phyloP scores from a whole-genome alignment of 345 rosid species.

The Corymbia maculata region DNA sequence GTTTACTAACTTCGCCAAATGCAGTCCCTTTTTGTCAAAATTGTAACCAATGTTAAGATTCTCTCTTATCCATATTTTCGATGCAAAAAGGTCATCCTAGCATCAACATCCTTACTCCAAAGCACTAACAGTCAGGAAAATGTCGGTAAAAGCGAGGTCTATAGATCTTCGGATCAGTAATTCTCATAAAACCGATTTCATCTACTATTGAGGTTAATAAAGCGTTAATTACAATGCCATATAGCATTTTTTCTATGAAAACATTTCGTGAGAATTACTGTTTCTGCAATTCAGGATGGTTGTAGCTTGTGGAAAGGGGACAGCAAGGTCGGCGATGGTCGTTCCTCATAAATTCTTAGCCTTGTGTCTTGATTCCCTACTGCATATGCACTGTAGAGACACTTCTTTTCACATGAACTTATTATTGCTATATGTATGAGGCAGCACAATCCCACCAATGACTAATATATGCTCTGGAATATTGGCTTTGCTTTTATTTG shows the following conservation, averaged over 20 bases:
- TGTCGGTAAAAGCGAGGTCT: not conserved
- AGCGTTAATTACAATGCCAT: not conserved
- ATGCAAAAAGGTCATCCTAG: not conserved
- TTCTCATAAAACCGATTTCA: not conserved
- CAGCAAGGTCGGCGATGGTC: not conserved
- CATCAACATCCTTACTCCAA: not conserved
- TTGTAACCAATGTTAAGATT: not conserved
- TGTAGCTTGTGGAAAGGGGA: not conserved
- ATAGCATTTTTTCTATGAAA: not conserved
- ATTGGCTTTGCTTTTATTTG: not conserved
- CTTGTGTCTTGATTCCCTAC: not conserved
- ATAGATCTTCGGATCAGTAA: not conserved
- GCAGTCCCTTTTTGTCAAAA: not conserved
- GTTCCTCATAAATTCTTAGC: not conserved
- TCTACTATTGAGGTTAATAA: not conserved
- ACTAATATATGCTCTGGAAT: not conserved
- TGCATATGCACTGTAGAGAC: not conserved
- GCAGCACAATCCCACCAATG: not conserved
- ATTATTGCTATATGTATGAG: not conserved
- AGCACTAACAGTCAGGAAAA: not conserved
- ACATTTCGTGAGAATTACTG: not conserved
- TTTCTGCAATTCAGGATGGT: not conserved
- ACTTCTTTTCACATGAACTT: not conserved
- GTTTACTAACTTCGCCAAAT: not conserved
- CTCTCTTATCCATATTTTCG: not conserved